Evolutionary conservation across 805 yeast species (phyloP).

Genomic region (Lachancea waltii): DNA sequence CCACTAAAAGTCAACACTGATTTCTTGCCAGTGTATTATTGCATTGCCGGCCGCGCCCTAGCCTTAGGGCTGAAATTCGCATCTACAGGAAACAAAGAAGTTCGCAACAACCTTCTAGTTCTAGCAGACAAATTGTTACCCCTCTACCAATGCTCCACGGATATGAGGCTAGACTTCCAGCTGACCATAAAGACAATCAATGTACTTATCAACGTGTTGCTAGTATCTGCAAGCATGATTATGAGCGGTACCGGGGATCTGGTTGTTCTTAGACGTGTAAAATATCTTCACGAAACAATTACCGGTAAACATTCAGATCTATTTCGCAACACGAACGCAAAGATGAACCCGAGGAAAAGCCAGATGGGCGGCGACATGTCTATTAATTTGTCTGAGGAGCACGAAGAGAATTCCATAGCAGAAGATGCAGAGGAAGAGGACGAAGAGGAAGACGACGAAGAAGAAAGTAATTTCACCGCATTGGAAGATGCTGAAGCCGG

Average conservation of each 20-base stretch:
- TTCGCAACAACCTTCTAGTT: conserved; percentile 40
- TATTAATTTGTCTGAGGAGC: conserved; percentile 6
- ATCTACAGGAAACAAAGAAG: conserved; percentile 51
- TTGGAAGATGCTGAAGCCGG: conserved; percentile 10
- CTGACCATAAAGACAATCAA: conserved; percentile 46
- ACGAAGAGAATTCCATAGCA: conserved; percentile 1
- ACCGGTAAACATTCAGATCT: conserved; percentile 34
- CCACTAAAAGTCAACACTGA: conserved; percentile 44
- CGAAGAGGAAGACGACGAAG: conserved; percentile 9
- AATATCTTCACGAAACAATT: conserved; percentile 56
- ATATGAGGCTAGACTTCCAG: conserved; percentile 49
- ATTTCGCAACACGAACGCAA: conserved; percentile 7
- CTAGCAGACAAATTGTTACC: conserved; percentile 29
- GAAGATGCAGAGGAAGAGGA: conserved; percentile 3
- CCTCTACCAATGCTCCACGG: conserved; percentile 32
- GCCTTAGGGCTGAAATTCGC: conserved; percentile 74
- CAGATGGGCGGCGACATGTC: conserved; percentile 3
- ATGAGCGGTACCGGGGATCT: conserved; percentile 93
- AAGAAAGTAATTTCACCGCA: conserved; percentile 1
- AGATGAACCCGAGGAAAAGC: neutral
- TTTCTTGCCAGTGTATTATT: conserved; percentile 53
- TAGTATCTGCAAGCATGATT: conserved; percentile 60
- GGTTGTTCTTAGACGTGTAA: conserved; percentile 62
- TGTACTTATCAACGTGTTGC: conserved; percentile 51
- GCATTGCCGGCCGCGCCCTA: conserved; percentile 67